A percentile compares a stretch with the other conserved stretches of the same genome.
phyloP scores from a whole-genome alignment of 2,329 filamentous ascomycete genomes.

The Sporothrix pseudoabietina region DNA sequence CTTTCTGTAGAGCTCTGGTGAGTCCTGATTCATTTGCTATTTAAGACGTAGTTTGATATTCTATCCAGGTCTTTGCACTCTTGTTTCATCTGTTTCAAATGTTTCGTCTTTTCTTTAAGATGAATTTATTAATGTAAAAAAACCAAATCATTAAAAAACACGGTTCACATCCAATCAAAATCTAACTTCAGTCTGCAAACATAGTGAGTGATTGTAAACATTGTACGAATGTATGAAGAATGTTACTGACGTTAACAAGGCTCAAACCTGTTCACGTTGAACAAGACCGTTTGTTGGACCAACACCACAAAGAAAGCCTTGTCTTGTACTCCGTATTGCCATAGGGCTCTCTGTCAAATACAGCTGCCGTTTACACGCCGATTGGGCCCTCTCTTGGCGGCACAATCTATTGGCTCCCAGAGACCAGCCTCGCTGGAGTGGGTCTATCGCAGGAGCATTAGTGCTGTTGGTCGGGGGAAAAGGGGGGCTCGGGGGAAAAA shows the following conservation, averaged over 20 bases:
- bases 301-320: neutral
- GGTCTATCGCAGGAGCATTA: conserved; percentile 1
- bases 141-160: neutral
- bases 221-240: neutral
- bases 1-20: neutral
- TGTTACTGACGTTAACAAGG: neutral
- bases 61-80: neutral
- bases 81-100: neutral
- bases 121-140: neutral
- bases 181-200: neutral
- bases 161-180: too few relatives aligned
- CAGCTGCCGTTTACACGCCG: neutral
- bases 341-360: neutral
- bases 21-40: neutral
- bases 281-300: neutral
- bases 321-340: neutral
- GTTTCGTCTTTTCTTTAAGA: neutral
- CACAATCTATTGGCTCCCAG: neutral
- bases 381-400: neutral
- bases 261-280: neutral
- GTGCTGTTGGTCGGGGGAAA: conserved; percentile 9
- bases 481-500: conserved; percentile 1
- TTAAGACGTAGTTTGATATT: too few relatives aligned
- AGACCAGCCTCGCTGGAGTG: conserved; percentile 24
- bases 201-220: neutral